Evolutionary conservation across 2,329 filamentous ascomycete species (phyloP).

Genomic region (Lecanicillium sp.): DNA sequence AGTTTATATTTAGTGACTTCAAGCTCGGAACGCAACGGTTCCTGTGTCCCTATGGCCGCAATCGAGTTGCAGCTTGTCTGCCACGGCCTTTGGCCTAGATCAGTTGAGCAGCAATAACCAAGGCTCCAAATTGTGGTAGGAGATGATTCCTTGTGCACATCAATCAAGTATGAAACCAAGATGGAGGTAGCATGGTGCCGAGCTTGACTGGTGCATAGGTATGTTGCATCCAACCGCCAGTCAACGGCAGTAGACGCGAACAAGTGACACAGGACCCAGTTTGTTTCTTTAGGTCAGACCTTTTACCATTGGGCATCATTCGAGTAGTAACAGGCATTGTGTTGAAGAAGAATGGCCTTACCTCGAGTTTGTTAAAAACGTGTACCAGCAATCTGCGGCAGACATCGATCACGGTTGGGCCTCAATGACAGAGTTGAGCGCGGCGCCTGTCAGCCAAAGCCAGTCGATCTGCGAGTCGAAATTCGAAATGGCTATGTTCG

Average conservation of each 20-base stretch:
- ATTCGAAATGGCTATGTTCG: too few relatives aligned
- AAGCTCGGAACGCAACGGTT: slow-evolving; percentile 47
- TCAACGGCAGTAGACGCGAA: not conserved
- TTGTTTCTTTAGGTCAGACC: slow-evolving; percentile 49
- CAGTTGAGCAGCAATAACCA: slow-evolving; percentile 38
- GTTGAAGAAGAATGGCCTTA: too few relatives aligned
- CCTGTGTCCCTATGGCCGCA: slow-evolving; percentile 20
- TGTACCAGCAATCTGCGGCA: too few relatives aligned
- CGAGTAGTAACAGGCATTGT: slow-evolving; percentile 15
- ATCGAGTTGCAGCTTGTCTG: slow-evolving; percentile 33
- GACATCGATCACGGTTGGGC: too few relatives aligned
- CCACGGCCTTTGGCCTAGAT: slow-evolving; percentile 55
- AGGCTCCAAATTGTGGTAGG: slow-evolving; percentile 48
- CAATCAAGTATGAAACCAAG: not conserved
- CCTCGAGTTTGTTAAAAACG: too few relatives aligned
- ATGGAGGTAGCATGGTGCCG: not conserved
- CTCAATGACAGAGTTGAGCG: too few relatives aligned
- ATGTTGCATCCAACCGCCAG: not conserved
- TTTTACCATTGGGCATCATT: slow-evolving; percentile 61
- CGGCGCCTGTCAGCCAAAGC: too few relatives aligned
- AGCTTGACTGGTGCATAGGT: not conserved
- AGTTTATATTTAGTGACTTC: slow-evolving; percentile 52
- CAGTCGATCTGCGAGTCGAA: too few relatives aligned
- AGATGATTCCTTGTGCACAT: not conserved
- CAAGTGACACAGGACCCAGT: slow-evolving; percentile 37